Evolutionary conservation across 768 basidiomycete genomes (phyloP), one percentile per base, ranked within the genome.

Genomic region (Aureoboletus auriporus): DNA sequence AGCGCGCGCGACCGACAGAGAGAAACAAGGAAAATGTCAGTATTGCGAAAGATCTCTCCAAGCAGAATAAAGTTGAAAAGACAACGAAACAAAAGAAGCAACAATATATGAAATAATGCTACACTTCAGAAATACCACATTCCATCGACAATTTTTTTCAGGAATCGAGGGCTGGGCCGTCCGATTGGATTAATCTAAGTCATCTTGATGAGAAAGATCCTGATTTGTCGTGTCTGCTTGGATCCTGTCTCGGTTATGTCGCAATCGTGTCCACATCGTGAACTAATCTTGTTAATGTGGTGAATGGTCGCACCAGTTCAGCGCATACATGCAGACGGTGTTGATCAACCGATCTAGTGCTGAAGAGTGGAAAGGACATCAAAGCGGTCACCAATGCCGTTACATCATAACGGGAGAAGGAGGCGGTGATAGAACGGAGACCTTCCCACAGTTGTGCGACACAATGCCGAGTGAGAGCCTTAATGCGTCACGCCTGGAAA

Each of bases 21-120:
- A 40, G 10, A 28, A 39, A 39, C 10, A 6, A 20, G 8, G 34
- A 37, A 31, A 38, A 14, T 26, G 39, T 60, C 23, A 60, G 56
- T 44, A 45, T 43, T 16, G n/a, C 23, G 28, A 39, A 2, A 8
- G 8, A 26, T 48, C 23, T 27, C 37, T 39, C 3, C 39, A 20
- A 42, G n/a, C 11, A 7, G 8, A 31, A 48, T n/a, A 8, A 44
- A 42, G 31, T 39, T 29, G 9, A 14, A 39, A 40, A 28, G 1
- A 17, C 1, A 34, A 42, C 34, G 23, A 47, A 20, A 8, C 5
- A 29, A 37, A 17, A 28, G n/a, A 39, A 39, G 23, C 30, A 41
- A n/a, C 2, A 13, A 16, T 7, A 11, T 17, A 10, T 37, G 14
- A 1, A 4, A 36, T 12, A 14, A 27, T n/a, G 6, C 23, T 16